phyloP scores from a whole-genome alignment of 257 asterid genomes.

The Solanum ahanhuiri region DNA sequence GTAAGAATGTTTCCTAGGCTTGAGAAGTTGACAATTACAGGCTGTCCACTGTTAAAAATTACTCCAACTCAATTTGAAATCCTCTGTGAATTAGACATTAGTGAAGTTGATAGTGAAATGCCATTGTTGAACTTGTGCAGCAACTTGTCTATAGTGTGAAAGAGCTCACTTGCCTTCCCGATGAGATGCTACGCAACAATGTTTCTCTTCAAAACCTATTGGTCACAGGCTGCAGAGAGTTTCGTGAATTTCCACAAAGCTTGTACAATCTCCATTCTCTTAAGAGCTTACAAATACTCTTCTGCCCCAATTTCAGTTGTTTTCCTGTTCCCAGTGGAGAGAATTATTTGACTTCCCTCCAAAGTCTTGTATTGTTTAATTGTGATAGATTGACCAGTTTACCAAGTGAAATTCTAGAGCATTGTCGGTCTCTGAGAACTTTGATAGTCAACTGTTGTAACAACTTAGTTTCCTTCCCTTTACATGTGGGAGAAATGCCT shows the following conservation, averaged over 20 bases:
- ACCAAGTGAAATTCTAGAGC: too few species aligned
- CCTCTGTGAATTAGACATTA: not conserved
- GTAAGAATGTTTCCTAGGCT: slow-evolving; percentile 10
- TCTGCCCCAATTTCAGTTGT: not conserved
- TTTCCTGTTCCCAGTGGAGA: not conserved
- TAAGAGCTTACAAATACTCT: rapidly evolving
- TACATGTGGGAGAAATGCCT: not conserved
- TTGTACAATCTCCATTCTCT: not conserved
- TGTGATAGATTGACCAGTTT: not conserved
- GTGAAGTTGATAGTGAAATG: not conserved
- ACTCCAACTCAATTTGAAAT: slow-evolving; percentile 19
- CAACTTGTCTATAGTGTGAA: not conserved
- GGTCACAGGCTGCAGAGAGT: not conserved
- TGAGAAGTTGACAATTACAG: not conserved
- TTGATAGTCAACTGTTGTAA: rapidly evolving
- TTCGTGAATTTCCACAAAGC: slow-evolving; percentile 3
- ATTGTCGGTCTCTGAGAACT: not conserved
- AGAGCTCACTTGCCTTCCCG: not conserved
- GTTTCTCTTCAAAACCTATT: not conserved
- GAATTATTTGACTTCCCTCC: not conserved
- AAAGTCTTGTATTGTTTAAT: rapidly evolving
- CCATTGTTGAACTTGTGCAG: slow-evolving; percentile 1
- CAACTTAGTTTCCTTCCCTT: not conserved
- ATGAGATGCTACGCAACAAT: not conserved
- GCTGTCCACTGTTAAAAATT: not conserved